Base-by-base conservation (phyloP, 75 land plant genomes). In the Adiantum capillusveneris region DNA sequence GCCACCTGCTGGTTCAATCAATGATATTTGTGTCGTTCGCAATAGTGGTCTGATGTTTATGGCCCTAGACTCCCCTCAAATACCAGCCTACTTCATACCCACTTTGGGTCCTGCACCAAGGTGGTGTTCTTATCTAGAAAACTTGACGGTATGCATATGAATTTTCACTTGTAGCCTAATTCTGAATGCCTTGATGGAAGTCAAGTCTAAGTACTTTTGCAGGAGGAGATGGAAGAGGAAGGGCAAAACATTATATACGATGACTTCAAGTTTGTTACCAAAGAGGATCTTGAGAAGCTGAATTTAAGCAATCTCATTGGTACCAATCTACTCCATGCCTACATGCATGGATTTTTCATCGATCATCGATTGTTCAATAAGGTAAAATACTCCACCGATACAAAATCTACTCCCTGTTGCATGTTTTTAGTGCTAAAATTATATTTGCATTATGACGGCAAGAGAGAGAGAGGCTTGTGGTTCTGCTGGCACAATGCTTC, bases 261-360 rank as follows among this genome's bases (percentile, higher is more conserved):
- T 60, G 76, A 95, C 65, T 95, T 65, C 67, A 95, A 87, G 62
- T 95, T 95, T 64, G 72, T 95, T 65, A 90, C 92, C 7, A 81
- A 79, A 53, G 97, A 95, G 28, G 99, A 95, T 39, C 69, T 95
- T 65, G 97, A 80, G 54, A 75, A 68, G 21, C 61, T 95, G 54
- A 87, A 84, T 62, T 63, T 95, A 70, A 80, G 90, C 13, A 82
- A 82, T 63, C 56, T 86, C 58, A 80, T 95, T 53, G 99, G 99
- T 7, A 95, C 92, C 18, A 84, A 84, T 63, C 66, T 84, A 29
- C 66, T 95, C 12, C 74, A 81, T 70, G 99, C 99, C 16, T 87
- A 90, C 62, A 86, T 90, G 92, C 99, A 95, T 81, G 99, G 99
- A 2, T 95, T 75, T 69, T 95, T 90, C 50, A 68, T 95, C 60